phyloP scores from a whole-genome alignment of 1,284 basidiomycete species.

The Ustilago crameri region DNA sequence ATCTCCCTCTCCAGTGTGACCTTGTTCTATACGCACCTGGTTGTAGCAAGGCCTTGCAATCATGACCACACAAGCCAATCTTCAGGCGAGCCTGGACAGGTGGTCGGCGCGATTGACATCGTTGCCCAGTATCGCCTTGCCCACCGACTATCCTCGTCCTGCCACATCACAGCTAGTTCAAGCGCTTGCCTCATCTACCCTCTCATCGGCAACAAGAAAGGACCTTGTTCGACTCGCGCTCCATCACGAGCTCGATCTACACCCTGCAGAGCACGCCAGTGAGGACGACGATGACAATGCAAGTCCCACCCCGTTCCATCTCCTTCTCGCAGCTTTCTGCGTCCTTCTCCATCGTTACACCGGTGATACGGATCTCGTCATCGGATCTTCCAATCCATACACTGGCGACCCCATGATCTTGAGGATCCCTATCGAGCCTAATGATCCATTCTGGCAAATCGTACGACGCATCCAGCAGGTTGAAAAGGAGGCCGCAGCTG shows the following conservation, averaged over 20 bases:
- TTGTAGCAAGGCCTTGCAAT: background rate
- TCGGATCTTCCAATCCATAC: slow-evolving; percentile 83
- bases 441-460: slow-evolving; percentile 90
- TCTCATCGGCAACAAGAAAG: slow-evolving; percentile 50
- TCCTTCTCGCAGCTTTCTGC: slow-evolving; percentile 89
- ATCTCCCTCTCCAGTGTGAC: background rate
- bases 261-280: slow-evolving; percentile 71
- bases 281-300: slow-evolving; percentile 45
- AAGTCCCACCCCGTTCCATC: slow-evolving; percentile 84
- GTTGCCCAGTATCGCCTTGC: slow-evolving; percentile 88
- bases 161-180: slow-evolving; percentile 68
- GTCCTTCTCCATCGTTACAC: slow-evolving; percentile 94
- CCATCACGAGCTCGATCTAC: slow-evolving; percentile 80
- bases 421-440: slow-evolving; percentile 83
- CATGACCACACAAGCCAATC: slow-evolving; percentile 25
- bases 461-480: slow-evolving; percentile 85
- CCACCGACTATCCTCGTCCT: slow-evolving; percentile 94
- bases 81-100: slow-evolving; percentile 52
- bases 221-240: slow-evolving; percentile 70
- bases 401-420: slow-evolving; percentile 84
- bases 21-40: background rate
- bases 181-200: slow-evolving; percentile 57
- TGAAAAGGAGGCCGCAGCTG: slow-evolving; percentile 83
- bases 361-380: slow-evolving; percentile 91
- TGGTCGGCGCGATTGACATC: slow-evolving; percentile 70